Base-by-base conservation (phyloP, 2,329 filamentous ascomycete genomes). In the Plectosphaerella plurivora region DNA sequence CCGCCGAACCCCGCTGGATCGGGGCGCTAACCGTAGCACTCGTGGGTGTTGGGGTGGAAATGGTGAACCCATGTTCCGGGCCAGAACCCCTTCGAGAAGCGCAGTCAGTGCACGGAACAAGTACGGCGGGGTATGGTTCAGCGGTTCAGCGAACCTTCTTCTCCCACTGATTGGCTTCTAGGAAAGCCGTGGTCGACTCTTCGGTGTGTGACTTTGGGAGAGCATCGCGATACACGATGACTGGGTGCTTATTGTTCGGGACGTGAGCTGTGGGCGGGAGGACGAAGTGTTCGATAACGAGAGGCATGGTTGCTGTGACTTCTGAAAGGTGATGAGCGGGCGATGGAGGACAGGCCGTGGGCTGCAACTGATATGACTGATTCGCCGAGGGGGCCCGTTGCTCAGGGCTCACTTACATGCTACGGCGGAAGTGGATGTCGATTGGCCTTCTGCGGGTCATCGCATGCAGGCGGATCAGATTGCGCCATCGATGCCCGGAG, bases 31-130 rank as follows among this genome's bases (percentile, higher is more conserved):
- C 59, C 60, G 16, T 63, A 63, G 44, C 57, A 63, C 48, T 63
- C 60, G 15, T 61, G 60, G 3, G 52, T 57, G 2, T 62, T 61
- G 2, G 59, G 59, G 11, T 63, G 60, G 47, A 61, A 61, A 33
- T 62, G 60, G 16, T 59, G 55, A 25, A 60, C 37, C 14, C 16
- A 15, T n/a, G 37, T 41, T n/a, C 37, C 37, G 14, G 37, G 37
- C 37, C 37, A 41, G 37, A 41, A 41, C 7, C 37, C 37, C 37
- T 41, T 4, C 14, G 37, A 41, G 4, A 3, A n/a, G 37, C 16
- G 5, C 16, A 2, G 37, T 41, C 37, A 41, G 16, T 41, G 16
- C 25, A 33, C 4, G 8, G 7, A 10, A 9, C 28, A 12, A 9
- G 28, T 8, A 12, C 4, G 4, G 28, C 8, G 28, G 4, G 37